A percentile compares a stretch with the other conserved stretches of the same genome.
Conservation (phyloP, 306 rosid species). For the Trifolium fragiferum region DNA sequence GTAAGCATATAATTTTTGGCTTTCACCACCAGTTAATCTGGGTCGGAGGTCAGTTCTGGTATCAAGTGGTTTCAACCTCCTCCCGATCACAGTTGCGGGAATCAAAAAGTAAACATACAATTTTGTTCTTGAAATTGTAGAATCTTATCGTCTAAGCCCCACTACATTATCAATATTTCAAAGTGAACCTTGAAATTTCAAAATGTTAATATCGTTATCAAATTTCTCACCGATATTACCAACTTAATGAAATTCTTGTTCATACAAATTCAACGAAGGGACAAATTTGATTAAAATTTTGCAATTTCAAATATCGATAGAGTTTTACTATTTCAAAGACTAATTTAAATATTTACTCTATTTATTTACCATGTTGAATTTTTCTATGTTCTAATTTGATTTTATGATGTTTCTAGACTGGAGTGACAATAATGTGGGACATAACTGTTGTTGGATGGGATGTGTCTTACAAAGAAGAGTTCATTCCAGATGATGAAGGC, state of each 20-base stretch:
- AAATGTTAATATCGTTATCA: not conserved
- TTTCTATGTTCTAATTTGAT: slow-evolving; percentile 5
- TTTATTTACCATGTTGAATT: not conserved
- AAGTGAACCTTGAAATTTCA: not conserved
- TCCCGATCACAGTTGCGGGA: no score
- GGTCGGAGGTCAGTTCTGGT: no score
- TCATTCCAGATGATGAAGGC: slow-evolving; percentile 86
- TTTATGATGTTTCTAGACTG: slow-evolving; percentile 49
- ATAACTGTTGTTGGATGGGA: slow-evolving; percentile 87
- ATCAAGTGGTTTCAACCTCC: no score
- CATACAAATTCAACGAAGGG: no score
- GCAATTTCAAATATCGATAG: not conserved
- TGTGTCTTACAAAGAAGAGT: slow-evolving; percentile 85
- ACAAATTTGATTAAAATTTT: no score
- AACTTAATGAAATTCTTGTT: not conserved
- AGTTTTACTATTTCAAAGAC: no score
- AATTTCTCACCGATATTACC: not conserved
- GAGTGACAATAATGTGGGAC: slow-evolving; percentile 86
- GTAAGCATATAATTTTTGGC: no score
- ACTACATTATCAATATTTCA: no score
- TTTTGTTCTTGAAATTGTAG: not conserved
- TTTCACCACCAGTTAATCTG: no score
- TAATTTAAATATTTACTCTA: not conserved
- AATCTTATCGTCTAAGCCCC: not conserved
- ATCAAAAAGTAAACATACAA: no score